These are phyloP conservation scores for Wickerhamiella bombiphila DNA, from an alignment of 805 yeast genomes.

Conservation along the genomic window DNA sequence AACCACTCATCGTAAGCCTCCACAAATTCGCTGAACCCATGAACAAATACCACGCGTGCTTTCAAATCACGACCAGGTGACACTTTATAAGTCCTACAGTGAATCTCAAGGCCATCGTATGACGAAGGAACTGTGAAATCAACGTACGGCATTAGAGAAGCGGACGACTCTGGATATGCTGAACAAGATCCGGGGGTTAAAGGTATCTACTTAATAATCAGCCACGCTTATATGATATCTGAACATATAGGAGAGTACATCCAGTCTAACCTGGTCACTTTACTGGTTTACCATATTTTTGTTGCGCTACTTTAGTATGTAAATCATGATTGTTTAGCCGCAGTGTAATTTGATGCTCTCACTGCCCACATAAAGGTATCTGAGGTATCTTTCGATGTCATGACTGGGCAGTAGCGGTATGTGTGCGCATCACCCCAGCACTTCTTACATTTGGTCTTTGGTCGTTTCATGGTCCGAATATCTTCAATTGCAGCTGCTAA, in stretches of 20 bases:
- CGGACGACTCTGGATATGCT: background rate
- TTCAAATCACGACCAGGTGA: constrained; percentile 13
- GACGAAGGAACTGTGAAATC: constrained; percentile 10
- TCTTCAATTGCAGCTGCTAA: background rate
- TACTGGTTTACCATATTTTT: background rate
- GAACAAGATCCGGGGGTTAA: background rate
- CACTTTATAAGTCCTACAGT: constrained; percentile 5
- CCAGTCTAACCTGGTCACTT: background rate
- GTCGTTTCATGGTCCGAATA: background rate
- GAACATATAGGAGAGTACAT: background rate
- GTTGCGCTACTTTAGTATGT: background rate
- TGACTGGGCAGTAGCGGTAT: background rate
- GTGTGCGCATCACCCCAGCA: constrained; percentile 1
- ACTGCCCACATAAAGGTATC: background rate
- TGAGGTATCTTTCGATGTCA: background rate
- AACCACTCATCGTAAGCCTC: constrained; percentile 22
- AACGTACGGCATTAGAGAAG: background rate
- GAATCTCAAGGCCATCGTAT: constrained; percentile 14
- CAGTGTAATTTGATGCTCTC: background rate
- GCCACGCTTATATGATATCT: no score
- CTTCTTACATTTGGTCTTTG: background rate
- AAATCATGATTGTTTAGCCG: background rate
- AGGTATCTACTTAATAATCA: no score
- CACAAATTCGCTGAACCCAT: constrained; percentile 26
- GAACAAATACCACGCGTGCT: constrained; percentile 24